Conservation (phyloP, 371 early-diverging fungal species). For the Blakeslea trispora region DNA sequence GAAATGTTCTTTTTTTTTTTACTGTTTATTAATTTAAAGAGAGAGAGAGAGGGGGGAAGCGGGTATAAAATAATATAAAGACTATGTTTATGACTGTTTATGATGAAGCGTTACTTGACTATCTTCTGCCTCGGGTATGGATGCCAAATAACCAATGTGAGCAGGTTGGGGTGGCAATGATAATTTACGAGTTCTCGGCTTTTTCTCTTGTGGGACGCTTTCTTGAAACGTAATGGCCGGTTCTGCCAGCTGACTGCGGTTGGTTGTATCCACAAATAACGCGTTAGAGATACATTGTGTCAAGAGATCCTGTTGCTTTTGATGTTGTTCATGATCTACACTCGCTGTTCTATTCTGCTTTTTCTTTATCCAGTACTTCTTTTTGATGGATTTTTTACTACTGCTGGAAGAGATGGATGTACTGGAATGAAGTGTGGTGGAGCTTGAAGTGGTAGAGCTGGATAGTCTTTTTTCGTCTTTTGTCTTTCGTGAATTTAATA, state of each 20-base stretch:
- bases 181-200: neutral
- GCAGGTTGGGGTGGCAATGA: neutral
- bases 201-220: neutral
- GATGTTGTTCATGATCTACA: neutral
- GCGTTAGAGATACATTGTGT: constrained; percentile 4
- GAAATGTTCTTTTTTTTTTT: no score
- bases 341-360: neutral
- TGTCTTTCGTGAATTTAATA: neutral
- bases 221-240: neutral
- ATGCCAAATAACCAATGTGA: neutral
- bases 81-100: no score
- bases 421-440: neutral
- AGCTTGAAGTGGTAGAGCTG: no score
- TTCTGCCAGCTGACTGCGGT: neutral
- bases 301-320: constrained; percentile 3
- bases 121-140: neutral
- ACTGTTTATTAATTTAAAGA: no score
- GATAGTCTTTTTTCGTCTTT: neutral
- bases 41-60: no score
- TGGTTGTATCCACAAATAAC: neutral
- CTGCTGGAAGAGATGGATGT: neutral
- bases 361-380: neutral
- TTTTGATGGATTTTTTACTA: neutral
- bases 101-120: neutral
- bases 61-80: no score